Base-by-base conservation (phyloP, 2,329 filamentous ascomycete genomes). In the Pseudogymnoascus sp. region DNA sequence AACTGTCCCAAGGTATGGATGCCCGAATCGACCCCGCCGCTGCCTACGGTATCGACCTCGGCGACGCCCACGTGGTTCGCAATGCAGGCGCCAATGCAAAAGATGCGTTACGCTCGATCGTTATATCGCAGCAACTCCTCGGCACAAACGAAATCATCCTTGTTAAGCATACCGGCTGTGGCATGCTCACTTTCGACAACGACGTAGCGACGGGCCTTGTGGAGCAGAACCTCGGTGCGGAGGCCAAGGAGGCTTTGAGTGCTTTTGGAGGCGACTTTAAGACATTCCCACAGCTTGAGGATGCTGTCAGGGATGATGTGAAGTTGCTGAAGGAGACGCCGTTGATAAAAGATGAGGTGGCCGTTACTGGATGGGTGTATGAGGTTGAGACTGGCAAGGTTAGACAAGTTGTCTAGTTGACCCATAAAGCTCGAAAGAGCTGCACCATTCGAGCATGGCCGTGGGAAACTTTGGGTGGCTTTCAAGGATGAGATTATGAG, bases 61-160 rank as follows among this genome's bases (percentile, higher is more conserved):
- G 90, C 41, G 88, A 92, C 66, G 90, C 90, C 0, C 90, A 94
- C 73, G 84, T 92, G 33, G 87, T 92, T 64, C 84, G 89, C 63
- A 92, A 92, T 67, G 88, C 86, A 8, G 87, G 87, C 2, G 89
- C 79, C 1, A 85, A 82, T 14, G 86, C 84, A 1, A 76, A 79
- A 38, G 90, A 93, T 62, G 88, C 86, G 0, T 79, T 92, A 6
- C 86, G 90, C 60, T 90, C 85, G 19, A 82, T 94, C 62, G 74
- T 93, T 64, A 91, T 94, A 69, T 92, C 88, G 0, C 81, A 94
- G 75, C 89, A 93, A 72, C 79, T 93, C 6, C 81, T 94, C 0
- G 89, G 87, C 7, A 94, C 90, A 0, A 79, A 81, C 1, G 90
- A 93, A 73, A 86, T 94, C 59, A 73, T 92, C 16, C 72, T 72